Conservation (phyloP, 2,329 filamentous ascomycete species). For the Fusarium piperis region DNA sequence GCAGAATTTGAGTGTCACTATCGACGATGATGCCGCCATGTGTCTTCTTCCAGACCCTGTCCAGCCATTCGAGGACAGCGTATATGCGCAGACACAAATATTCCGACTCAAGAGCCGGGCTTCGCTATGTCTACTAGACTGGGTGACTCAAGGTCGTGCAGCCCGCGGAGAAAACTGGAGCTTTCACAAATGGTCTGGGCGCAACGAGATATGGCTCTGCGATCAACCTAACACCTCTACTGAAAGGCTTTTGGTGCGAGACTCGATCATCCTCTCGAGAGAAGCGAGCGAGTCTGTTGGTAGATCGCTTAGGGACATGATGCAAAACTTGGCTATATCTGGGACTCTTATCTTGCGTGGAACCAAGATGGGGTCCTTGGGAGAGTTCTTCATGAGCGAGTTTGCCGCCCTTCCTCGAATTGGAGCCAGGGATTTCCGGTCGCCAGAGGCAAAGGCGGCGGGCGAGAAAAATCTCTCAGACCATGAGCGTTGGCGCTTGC, state of each 20-base stretch:
- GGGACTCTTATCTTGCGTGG: conserved; percentile 89
- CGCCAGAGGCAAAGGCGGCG: conserved; percentile 58
- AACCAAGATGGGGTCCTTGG: conserved; percentile 70
- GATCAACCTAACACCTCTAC: conserved; percentile 46
- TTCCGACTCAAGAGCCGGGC: conserved; percentile 70
- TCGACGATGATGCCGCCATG: conserved; percentile 63
- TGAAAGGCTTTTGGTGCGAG: conserved; percentile 78
- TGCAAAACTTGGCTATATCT: conserved; percentile 80
- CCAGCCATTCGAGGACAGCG: conserved; percentile 86
- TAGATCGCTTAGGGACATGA: conserved; percentile 65
- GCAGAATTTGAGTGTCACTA: conserved; percentile 63
- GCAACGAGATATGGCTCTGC: conserved; percentile 84
- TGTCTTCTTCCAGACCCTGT: conserved; percentile 89
- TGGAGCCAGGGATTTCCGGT: conserved; percentile 80
- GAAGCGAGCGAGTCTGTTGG: conserved; percentile 53
- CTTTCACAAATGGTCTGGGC: conserved; percentile 79
- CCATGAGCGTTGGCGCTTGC: conserved; percentile 62
- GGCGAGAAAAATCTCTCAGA: conserved; percentile 51
- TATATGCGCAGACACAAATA: conserved; percentile 84
- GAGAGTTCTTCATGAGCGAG: conserved; percentile 79
- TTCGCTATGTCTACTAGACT: conserved; percentile 86
- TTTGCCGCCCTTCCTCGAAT: conserved; percentile 83
- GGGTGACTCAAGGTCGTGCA: conserved; percentile 88
- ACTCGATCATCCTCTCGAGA: conserved; percentile 80
- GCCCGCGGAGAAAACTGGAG: conserved; percentile 92